A percentile compares a stretch with the other conserved stretches of the same genome.
phyloP scores from a whole-genome alignment of 2,329 filamentous ascomycete species.

The Aspergillus brasiliensis region DNA sequence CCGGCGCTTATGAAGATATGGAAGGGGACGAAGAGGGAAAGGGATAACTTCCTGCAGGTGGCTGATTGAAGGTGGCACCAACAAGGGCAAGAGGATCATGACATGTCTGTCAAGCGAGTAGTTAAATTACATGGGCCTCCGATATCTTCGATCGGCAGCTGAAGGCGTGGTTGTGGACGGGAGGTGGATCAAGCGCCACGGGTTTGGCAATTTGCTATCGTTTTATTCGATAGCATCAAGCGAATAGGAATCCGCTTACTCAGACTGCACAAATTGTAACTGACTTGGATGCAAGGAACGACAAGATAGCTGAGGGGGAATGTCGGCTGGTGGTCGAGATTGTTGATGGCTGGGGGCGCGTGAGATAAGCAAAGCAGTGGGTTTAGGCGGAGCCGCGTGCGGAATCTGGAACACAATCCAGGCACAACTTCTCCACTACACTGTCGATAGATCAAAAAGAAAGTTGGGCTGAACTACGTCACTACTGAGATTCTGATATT shows the following conservation, averaged over 20 bases:
- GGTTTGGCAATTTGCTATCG: not conserved
- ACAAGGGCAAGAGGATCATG: too few species aligned
- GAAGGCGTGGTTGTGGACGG: too few species aligned
- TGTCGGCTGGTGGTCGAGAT: not conserved
- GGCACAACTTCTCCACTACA: not conserved
- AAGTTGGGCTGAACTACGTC: not conserved
- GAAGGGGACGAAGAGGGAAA: too few species aligned
- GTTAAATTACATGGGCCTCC: too few species aligned
- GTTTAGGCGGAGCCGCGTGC: not conserved
- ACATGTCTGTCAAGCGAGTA: too few species aligned
- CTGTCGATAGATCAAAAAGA: not conserved
- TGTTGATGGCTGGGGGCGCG: not conserved
- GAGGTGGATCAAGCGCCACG: not conserved
- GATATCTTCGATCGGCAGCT: too few species aligned
- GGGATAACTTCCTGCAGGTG: too few species aligned
- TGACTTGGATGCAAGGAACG: not conserved
- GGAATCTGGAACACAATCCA: not conserved
- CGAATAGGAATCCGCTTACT: not conserved
- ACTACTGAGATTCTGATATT: not conserved
- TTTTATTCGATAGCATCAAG: not conserved
- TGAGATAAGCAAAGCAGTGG: not conserved
- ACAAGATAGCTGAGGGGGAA: not conserved
- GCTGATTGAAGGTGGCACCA: too few species aligned
- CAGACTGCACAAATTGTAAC: not conserved
- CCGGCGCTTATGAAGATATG: not conserved